phyloP scores from a whole-genome alignment of 208 protist genomes.

The Endotrypanum monterogeii region DNA sequence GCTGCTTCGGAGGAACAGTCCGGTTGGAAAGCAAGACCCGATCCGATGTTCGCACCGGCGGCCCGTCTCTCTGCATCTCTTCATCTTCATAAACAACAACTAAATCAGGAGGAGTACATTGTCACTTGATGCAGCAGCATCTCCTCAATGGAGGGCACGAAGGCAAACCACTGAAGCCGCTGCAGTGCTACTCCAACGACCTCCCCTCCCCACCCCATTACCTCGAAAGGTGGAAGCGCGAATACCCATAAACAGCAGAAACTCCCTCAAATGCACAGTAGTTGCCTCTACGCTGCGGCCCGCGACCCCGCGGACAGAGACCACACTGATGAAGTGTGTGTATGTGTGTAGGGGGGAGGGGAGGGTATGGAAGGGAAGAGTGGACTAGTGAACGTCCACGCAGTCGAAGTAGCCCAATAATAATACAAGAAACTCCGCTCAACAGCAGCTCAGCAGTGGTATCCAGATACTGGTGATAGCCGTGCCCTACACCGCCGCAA shows the following conservation, averaged over 20 bases:
- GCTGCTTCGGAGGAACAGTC: constrained; percentile 6
- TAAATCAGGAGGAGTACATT: constrained; percentile 20
- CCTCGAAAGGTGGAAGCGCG: constrained; percentile 17
- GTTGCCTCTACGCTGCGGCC: constrained; percentile 23
- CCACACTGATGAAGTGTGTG: constrained; percentile 8
- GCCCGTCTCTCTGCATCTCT: neutral
- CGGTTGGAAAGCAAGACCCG: constrained; percentile 24
- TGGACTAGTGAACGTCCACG: constrained; percentile 20
- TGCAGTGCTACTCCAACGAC: constrained; percentile 17
- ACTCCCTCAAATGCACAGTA: constrained; percentile 22
- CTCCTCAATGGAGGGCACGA: constrained; percentile 20
- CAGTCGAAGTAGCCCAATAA: constrained; percentile 22
- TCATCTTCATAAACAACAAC: constrained; percentile 6
- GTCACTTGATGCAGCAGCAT: constrained; percentile 28
- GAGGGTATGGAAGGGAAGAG: constrained; percentile 14
- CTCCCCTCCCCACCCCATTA: constrained; percentile 10
- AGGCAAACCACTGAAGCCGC: constrained; percentile 28
- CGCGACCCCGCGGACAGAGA: constrained; percentile 6
- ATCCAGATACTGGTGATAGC: constrained; percentile 4
- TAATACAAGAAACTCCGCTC: constrained; percentile 32
- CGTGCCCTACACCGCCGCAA: constrained; percentile 11
- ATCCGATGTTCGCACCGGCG: constrained; percentile 1
- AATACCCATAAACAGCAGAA: constrained; percentile 26
- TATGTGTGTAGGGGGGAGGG: too few species aligned
- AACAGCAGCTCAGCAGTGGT: constrained; percentile 13